Evolutionary conservation across 768 basidiomycete genomes (phyloP).

Genomic region (Daedalea quercina): DNA sequence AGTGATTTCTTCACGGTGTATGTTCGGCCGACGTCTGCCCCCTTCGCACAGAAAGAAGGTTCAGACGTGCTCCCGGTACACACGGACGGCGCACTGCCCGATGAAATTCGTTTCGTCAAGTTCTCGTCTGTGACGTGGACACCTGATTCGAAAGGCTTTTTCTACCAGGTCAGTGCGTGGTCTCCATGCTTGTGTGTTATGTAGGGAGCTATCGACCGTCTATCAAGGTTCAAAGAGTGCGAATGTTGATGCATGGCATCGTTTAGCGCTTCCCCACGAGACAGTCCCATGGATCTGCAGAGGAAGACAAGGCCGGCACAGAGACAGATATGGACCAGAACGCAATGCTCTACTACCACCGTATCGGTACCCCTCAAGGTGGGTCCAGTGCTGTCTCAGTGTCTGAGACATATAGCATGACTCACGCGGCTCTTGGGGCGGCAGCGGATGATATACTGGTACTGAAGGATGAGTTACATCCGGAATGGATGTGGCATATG

Average conservation of each 20-base stretch:
- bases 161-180: constrained; percentile 56
- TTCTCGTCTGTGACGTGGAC: constrained; percentile 72
- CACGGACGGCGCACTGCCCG: constrained; percentile 47
- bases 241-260: background rate
- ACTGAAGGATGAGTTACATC: constrained; percentile 55
- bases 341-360: constrained; percentile 75
- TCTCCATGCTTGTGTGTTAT: background rate
- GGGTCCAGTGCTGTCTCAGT: constrained; percentile 14
- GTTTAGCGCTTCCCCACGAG: constrained; percentile 51
- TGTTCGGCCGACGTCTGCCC: constrained; percentile 54
- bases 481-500: constrained; percentile 56
- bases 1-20: constrained; percentile 70
- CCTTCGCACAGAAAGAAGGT: constrained; percentile 39
- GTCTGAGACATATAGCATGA: background rate
- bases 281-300: constrained; percentile 35
- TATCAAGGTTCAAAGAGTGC: background rate
- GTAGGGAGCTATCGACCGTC: background rate
- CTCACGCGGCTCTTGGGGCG: background rate
- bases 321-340: constrained; percentile 57
- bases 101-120: constrained; percentile 71
- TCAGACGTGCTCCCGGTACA: constrained; percentile 28
- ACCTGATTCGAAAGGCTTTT: constrained; percentile 75
- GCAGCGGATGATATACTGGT: constrained; percentile 66
- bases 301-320: constrained; percentile 47
- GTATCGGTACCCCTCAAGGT: constrained; percentile 66